Evolutionary conservation across 2,329 filamentous ascomycete species (phyloP).

Genomic region (Incumbomyces delicatus): DNA sequence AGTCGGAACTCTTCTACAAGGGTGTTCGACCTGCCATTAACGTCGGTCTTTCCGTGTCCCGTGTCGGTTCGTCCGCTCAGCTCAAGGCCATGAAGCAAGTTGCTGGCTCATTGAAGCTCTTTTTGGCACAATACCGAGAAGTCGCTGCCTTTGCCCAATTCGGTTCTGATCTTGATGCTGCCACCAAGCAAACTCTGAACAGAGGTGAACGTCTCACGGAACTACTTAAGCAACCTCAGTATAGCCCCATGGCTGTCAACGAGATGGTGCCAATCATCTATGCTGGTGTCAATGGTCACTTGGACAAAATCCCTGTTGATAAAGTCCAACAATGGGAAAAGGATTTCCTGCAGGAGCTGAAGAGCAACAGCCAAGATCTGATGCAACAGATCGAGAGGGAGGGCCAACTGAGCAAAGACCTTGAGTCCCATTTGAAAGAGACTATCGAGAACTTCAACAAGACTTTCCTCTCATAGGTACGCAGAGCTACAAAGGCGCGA

Average conservation of each 20-base stretch:
- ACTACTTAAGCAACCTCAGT: constrained; percentile 99
- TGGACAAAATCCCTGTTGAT: constrained; percentile 77
- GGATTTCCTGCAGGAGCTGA: constrained; percentile 88
- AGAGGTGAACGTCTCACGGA: constrained; percentile 98
- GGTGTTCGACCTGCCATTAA: constrained; percentile 99
- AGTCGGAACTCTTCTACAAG: constrained; percentile 99
- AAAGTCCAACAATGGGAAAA: constrained; percentile 91
- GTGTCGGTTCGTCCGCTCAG: constrained; percentile 99
- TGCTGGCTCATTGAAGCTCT: constrained; percentile 98
- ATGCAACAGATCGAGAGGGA: constrained; percentile 86
- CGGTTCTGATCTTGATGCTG: constrained; percentile 97
- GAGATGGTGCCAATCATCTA: constrained; percentile 99
- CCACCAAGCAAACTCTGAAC: constrained; percentile 95
- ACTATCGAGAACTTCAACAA: constrained; percentile 76
- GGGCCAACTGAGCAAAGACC: constrained; percentile 89
- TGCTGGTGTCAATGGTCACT: constrained; percentile 95
- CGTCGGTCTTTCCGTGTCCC: constrained; percentile 99
- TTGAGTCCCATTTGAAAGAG: constrained; percentile 56
- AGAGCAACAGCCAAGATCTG: constrained; percentile 78
- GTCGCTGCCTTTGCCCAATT: constrained; percentile 99
- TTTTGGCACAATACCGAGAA: constrained; percentile 99
- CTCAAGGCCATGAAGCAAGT: constrained; percentile 99
- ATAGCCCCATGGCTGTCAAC: constrained; percentile 95
- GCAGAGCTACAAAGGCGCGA: background rate
- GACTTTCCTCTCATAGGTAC: constrained; percentile 59